These are phyloP conservation scores for Sclerotinia sclerotiorum DNA, from an alignment of 2,329 filamentous ascomycete genomes.

Conservation along the genomic window DNA sequence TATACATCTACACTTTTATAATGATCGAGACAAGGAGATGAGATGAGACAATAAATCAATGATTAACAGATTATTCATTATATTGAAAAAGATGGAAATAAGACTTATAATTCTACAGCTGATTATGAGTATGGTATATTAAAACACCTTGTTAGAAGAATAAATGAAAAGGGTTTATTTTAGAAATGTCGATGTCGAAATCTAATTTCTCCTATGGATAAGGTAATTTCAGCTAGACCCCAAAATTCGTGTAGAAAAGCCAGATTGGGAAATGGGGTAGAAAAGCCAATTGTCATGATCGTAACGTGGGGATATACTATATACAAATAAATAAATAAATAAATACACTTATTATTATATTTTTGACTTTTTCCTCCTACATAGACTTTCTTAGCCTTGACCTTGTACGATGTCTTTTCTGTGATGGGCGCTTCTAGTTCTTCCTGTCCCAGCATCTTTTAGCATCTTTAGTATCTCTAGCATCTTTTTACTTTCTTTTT, in stretches of 20 bases:
- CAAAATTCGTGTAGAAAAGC: constrained; percentile 21
- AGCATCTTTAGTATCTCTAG: too few species aligned
- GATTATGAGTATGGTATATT: too few species aligned
- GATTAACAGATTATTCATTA: background rate
- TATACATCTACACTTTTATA: background rate
- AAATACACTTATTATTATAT: too few species aligned
- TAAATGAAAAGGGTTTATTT: background rate
- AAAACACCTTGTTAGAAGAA: background rate
- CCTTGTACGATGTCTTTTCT: background rate
- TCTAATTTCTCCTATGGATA: background rate
- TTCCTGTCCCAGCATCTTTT: background rate
- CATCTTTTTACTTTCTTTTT: background rate
- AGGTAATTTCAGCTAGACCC: constrained; percentile 24
- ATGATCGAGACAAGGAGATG: background rate
- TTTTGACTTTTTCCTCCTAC: constrained; percentile 4
- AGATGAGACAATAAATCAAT: too few species aligned
- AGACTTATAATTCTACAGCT: background rate
- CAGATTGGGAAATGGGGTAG: constrained; percentile 15
- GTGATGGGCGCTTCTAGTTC: constrained; percentile 18
- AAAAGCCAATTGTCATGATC: constrained; percentile 4
- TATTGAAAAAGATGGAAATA: background rate
- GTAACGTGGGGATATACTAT: constrained; percentile 23
- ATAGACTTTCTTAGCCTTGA: background rate
- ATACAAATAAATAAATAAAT: too few species aligned
- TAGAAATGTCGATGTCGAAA: background rate